Conservation (phyloP, 164 flowering plant genomes). For the Vitis riparia region DNA sequence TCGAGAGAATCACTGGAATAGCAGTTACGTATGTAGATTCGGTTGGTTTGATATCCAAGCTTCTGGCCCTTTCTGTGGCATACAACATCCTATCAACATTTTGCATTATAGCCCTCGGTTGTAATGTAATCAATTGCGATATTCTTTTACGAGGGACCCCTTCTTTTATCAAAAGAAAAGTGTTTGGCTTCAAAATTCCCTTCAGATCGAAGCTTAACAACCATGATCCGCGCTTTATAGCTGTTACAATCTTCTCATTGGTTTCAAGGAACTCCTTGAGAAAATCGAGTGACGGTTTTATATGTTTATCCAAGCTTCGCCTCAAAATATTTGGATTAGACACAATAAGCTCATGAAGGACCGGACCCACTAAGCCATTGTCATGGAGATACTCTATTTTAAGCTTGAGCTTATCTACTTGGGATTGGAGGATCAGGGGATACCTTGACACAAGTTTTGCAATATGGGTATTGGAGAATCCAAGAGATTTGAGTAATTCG, state of each 20-base stretch:
- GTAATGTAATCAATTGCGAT: neutral
- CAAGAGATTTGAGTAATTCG: slow-evolving; percentile 7
- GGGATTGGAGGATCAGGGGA: neutral
- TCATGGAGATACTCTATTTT: neutral
- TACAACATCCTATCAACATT: neutral
- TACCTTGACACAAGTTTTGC: neutral
- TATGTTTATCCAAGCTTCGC: neutral
- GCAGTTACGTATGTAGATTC: slow-evolving; percentile 7
- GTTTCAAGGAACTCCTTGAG: neutral
- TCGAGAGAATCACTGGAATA: slow-evolving; percentile 1
- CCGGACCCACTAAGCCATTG: slow-evolving; percentile 7
- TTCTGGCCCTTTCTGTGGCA: slow-evolving; percentile 9
- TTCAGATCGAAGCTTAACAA: neutral
- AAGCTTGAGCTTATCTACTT: slow-evolving; percentile 1
- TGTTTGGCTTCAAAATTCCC: neutral
- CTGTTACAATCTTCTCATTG: neutral
- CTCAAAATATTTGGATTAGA: neutral
- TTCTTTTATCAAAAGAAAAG: neutral
- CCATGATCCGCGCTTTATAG: neutral
- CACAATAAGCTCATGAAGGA: neutral
- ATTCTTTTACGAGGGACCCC: neutral
- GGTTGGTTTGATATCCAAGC: slow-evolving; percentile 10
- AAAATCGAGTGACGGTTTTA: slow-evolving; percentile 2
- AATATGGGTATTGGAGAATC: slow-evolving; percentile 2
- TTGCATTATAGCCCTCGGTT: neutral